Base-by-base conservation (phyloP, 495 filamentous ascomycete genomes). In the Achaetomiella virescens region DNA sequence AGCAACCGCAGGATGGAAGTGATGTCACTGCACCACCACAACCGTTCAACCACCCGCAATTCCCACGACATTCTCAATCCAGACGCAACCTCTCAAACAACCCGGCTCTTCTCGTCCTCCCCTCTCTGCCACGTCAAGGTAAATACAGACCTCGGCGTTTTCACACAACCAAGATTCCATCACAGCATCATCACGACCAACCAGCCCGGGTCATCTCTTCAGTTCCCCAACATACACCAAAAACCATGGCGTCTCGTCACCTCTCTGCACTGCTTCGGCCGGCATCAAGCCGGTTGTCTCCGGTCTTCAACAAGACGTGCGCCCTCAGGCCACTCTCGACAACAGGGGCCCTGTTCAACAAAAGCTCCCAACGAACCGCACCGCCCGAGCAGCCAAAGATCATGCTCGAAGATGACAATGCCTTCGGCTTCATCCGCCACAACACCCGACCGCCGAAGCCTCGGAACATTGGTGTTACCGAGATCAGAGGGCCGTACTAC, bases 401-500 rank as follows among this genome's bases (percentile, higher is more conserved):
- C 45, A 69, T 83, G 12, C 71, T 83, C 7, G 71, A 81, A 57
- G 78, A 82, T 45, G 73, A 73, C 35, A 60, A 73, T 15, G 65
- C 72, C 66, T 80, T 82, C 60, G 77, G 75, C 7, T 82, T 84
- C 61, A 71, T 69, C 27, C 71, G 79, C 11, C 79, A 78, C 8
- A 82, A 84, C 54, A 71, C 75, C 0, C 59, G 70, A 31, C 72
- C 77, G 3, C 62, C 66, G 1, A 83, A 83, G 58, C 81, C 78
- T 5, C 68, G 81, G 18, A 65, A 53, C 6, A 77, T 69, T 42
- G 76, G 70, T 2, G 77, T 81, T 14, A 82, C 80, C 2, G 78
- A 82, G 58, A 82, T 82, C 52, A 67, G 80, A 22, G 80, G 80
- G 0, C 79, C 78, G 2, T 82, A 81, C 64, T 82, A 82, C 55